phyloP scores from a whole-genome alignment of 2,329 filamentous ascomycete species.

The Pleurostoma richardsiae region DNA sequence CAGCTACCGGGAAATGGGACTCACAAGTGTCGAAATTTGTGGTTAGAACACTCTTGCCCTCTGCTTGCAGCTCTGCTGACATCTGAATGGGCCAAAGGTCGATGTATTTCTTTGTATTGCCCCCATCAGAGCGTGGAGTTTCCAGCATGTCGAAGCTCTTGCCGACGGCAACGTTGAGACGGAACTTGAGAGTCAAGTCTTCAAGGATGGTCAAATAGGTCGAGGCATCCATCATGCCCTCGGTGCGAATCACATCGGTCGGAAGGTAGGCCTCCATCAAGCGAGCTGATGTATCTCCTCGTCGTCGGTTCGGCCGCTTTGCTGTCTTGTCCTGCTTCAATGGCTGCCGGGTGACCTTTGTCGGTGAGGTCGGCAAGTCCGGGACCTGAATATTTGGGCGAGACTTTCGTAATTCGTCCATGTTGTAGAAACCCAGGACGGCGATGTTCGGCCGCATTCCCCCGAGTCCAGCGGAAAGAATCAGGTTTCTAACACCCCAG shows the following conservation, averaged over 20 bases:
- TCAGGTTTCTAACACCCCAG: constrained; percentile 80
- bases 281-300: constrained; percentile 50
- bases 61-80: constrained; percentile 73
- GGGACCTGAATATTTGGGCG: neutral
- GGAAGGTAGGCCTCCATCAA: constrained; percentile 57
- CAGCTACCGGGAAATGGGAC: constrained; percentile 14
- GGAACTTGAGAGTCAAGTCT: constrained; percentile 70
- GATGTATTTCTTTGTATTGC: constrained; percentile 69
- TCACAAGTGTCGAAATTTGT: constrained; percentile 89
- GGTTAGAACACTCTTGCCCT: constrained; percentile 65
- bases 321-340: neutral
- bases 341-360: neutral
- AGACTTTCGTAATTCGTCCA: constrained; percentile 64
- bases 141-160: constrained; percentile 76
- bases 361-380: neutral
- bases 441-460: constrained; percentile 90
- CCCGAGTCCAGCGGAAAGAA: constrained; percentile 74
- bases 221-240: constrained; percentile 62
- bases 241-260: constrained; percentile 64
- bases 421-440: constrained; percentile 73
- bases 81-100: constrained; percentile 93
- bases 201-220: constrained; percentile 81
- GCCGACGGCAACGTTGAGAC: constrained; percentile 79
- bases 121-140: constrained; percentile 55
- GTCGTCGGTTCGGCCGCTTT: constrained; percentile 23